Percentiles rank a stretch among this genome's conserved stretches.
Conservation (phyloP, 1,284 basidiomycete species). For the Papiliotrema terrestris region DNA sequence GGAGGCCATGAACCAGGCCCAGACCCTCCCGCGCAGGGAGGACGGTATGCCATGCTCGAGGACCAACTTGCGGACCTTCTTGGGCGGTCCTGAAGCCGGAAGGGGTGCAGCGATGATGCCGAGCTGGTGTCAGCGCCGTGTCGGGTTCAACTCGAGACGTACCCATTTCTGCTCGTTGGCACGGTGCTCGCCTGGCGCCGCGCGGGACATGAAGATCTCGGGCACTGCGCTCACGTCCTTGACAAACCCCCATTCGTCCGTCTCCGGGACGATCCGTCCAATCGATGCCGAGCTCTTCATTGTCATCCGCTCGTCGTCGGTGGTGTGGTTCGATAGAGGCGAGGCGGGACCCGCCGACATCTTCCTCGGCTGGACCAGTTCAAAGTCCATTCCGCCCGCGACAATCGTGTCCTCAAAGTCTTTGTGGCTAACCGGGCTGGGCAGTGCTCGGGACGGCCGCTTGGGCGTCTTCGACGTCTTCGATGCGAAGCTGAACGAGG, state of each 20-base stretch:
- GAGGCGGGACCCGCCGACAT: background rate
- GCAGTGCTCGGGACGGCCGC: conserved; percentile 13
- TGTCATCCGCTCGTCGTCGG: background rate
- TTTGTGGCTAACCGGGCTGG: conserved; percentile 37
- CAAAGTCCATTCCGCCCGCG: conserved; percentile 46
- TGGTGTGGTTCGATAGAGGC: background rate
- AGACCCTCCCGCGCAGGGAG: conserved; percentile 77
- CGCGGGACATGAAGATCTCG: conserved; percentile 36
- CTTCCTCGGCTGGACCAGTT: conserved; percentile 41
- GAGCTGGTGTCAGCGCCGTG: conserved; percentile 50
- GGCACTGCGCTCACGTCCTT: conserved; percentile 32
- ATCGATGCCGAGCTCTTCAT: conserved; percentile 1
- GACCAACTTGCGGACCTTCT: conserved; percentile 77
- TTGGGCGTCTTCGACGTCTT: conserved; percentile 16
- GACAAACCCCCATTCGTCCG: conserved; percentile 48
- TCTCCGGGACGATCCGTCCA: conserved; percentile 15
- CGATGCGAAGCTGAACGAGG: conserved; percentile 25
- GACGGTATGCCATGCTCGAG: conserved; percentile 74
- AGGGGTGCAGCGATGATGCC: conserved; percentile 61
- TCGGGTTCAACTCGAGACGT: conserved; percentile 1
- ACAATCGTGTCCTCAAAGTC: conserved; percentile 45
- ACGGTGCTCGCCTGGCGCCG: conserved; percentile 30
- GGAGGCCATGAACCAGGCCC: conserved; percentile 70
- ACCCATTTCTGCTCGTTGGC: conserved; percentile 46
- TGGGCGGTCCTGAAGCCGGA: conserved; percentile 67